phyloP scores from a whole-genome alignment of 768 basidiomycete genomes.

The Naganishia vishniacii region DNA sequence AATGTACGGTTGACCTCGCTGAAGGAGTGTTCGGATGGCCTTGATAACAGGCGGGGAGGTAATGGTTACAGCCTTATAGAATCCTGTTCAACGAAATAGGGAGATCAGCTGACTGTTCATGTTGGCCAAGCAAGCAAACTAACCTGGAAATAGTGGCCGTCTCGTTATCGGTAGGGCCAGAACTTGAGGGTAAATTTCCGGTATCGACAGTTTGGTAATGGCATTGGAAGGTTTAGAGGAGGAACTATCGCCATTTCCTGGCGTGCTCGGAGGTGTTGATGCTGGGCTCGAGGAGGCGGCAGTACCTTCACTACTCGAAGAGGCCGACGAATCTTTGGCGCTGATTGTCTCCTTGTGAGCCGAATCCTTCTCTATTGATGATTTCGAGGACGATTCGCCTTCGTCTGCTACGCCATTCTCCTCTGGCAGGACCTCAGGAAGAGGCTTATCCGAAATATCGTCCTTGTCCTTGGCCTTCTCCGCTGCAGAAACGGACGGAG shows the following conservation, averaged over 20 bases:
- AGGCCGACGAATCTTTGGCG: slow-evolving; percentile 25
- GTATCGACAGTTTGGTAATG: slow-evolving; percentile 70
- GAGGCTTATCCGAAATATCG: background rate
- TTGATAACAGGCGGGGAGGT: slow-evolving; percentile 83
- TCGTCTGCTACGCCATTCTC: slow-evolving; percentile 22
- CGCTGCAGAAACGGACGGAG: background rate
- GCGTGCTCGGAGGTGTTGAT: slow-evolving; percentile 18
- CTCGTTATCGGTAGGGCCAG: slow-evolving; percentile 92
- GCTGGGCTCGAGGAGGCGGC: slow-evolving; percentile 13
- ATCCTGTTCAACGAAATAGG: slow-evolving; percentile 53
- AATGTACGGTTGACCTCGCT: slow-evolving; percentile 91
- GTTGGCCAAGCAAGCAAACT: too few relatives aligned
- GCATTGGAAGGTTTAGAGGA: slow-evolving; percentile 27
- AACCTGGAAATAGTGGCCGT: slow-evolving; percentile 77
- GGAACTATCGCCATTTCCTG: slow-evolving; percentile 9
- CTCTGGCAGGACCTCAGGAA: slow-evolving; percentile 4
- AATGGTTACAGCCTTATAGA: slow-evolving; percentile 96
- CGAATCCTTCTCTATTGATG: background rate
- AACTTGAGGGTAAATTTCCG: slow-evolving; percentile 86
- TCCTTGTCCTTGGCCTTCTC: background rate
- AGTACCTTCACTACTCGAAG: slow-evolving; percentile 5
- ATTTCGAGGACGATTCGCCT: background rate
- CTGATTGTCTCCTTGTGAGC: background rate
- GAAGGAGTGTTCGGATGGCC: slow-evolving; percentile 93
- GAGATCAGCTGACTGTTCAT: too few relatives aligned